Evolutionary conservation across 139 green algal genomes (phyloP).

Genomic region (Asterochloris erici): DNA sequence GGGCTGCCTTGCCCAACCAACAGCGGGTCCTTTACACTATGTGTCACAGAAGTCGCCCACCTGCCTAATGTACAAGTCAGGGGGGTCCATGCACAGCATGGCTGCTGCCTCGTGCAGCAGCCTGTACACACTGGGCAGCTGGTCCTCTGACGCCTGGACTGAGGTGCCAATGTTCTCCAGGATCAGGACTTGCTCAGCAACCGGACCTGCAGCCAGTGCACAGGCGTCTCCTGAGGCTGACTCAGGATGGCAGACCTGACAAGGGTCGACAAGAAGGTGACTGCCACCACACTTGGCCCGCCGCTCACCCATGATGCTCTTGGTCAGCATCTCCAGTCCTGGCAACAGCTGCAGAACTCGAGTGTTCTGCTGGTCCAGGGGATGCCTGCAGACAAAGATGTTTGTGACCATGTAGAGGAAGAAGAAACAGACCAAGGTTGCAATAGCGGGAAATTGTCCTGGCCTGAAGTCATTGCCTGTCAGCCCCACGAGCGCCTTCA

Average conservation of each 20-base stretch:
- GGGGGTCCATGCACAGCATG: conserved; percentile 75
- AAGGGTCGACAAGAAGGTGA: not conserved
- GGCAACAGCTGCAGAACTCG: conserved; percentile 74
- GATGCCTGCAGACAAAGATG: conserved; percentile 48
- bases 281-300: conserved; percentile 15
- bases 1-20: too few species aligned
- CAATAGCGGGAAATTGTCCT: too few species aligned
- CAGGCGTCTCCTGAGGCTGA: not conserved
- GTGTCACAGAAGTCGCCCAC: not conserved
- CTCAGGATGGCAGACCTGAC: not conserved
- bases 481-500: too few species aligned
- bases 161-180: conserved; percentile 92
- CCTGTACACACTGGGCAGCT: conserved; percentile 80
- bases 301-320: conserved; percentile 59
- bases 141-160: conserved; percentile 68
- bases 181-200: conserved; percentile 82
- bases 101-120: conserved; percentile 70
- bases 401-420: too few species aligned
- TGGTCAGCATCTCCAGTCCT: conserved; percentile 77
- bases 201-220: conserved; percentile 45
- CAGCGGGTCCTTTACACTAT: not conserved
- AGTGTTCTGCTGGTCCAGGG: conserved; percentile 95
- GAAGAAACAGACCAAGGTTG: too few species aligned
- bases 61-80: conserved; percentile 87
- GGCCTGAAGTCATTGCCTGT: too few species aligned